Evolutionary conservation across 441 rosid species (phyloP), one percentile per base, ranked within the genome.

Genomic region (Arabidopsis lyrata): DNA sequence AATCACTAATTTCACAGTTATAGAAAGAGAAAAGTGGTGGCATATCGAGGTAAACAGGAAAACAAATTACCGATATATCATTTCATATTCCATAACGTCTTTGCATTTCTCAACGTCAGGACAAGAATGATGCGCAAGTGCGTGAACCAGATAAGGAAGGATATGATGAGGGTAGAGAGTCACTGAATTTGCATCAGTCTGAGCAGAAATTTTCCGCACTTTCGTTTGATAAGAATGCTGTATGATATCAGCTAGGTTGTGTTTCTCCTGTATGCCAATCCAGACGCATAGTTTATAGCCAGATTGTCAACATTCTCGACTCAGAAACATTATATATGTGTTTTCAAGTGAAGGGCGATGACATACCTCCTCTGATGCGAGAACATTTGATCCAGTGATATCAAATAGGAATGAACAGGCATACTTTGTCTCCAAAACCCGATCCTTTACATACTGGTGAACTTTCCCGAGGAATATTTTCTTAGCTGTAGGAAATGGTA

Each of bases 401-500:
- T 82, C 81, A 78, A 89, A 87, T 73, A 92, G 62, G 82, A 92
- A 92, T 39, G 99, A 89, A 83, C 94, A 87, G 24, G 91, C 97
- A 86, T 92, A 96, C 82, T 88, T 96, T 54, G 87, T 86, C 80
- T 96, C 99, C 83, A 94, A 77, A 75, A 86, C 84, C 27, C 94
- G 84, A 73, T 96, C 99, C 88, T 90, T 96, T 70, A 91, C 76
- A 79, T 92, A 94, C 72, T 92, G 99, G 80, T 94, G 87, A 74
- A 96, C 93, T 89, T 96, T 96, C 81, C 76, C 76, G 55, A 96
- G 86, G 79, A 94, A 90, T 52, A 78, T 72, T 78, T 87, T 90
- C 84, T 84, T 89, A 75, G 90, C 99, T 83, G 83, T 86, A 53
- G 95, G 86, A 75, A 89, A 94, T 73, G 90, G 81, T 70, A 85